These are phyloP conservation scores for Penicillium occitanis DNA, from an alignment of 2,329 filamentous ascomycete species.

Conservation along the genomic window DNA sequence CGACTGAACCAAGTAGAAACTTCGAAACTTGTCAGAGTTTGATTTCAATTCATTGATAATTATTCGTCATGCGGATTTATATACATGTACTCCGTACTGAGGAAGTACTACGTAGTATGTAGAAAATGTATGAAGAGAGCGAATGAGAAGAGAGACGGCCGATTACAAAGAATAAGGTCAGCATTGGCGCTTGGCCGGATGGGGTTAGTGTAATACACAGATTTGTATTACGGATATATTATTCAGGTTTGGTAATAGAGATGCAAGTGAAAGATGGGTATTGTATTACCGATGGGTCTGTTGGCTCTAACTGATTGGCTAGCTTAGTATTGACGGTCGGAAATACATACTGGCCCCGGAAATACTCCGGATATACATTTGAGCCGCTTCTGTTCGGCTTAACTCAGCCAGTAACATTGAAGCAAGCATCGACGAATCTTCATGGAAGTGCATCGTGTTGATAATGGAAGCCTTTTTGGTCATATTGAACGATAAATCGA, in stretches of 20 bases:
- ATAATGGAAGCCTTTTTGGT: not conserved
- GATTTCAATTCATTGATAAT: conserved; percentile 11
- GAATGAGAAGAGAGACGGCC: conserved; percentile 2
- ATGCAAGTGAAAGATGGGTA: not conserved
- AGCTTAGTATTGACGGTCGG: not conserved
- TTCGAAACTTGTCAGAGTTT: not conserved
- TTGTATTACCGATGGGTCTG: not conserved
- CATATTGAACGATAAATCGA: not conserved
- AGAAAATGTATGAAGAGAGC: not conserved
- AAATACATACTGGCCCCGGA: not conserved
- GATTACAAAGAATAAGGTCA: conserved; percentile 23
- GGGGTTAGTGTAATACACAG: not conserved
- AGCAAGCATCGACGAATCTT: not conserved
- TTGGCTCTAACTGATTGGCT: not conserved
- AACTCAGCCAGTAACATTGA: no score
- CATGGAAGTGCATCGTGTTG: not conserved
- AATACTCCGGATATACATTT: conserved; percentile 4
- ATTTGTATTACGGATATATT: conserved; percentile 20
- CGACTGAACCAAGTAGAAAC: conserved; percentile 28
- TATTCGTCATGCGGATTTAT: not conserved
- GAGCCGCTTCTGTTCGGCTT: not conserved
- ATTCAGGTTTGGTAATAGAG: not conserved
- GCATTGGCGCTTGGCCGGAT: conserved; percentile 4
- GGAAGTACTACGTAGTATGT: no score
- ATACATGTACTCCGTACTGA: not conserved